Conservation (phyloP, 495 filamentous ascomycete species). For the Hyaloscypha finlandica region DNA sequence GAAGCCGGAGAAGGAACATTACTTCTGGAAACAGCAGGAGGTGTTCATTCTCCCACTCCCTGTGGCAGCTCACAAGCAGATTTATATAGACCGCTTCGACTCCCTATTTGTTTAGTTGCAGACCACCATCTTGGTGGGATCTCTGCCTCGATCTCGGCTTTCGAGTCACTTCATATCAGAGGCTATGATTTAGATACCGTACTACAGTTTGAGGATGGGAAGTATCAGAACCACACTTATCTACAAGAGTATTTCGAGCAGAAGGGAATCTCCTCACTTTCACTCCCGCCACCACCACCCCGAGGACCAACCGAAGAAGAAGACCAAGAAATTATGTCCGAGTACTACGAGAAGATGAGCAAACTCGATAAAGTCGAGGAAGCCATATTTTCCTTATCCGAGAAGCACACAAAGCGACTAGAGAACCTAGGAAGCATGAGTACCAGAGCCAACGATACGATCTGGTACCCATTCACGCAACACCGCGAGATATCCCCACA, state of each 20-base stretch:
- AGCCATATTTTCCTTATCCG: slow-evolving; percentile 37
- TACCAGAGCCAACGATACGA: slow-evolving; percentile 52
- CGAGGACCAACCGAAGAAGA: slow-evolving; percentile 31
- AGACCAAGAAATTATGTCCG: slow-evolving; percentile 55
- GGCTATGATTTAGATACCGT: slow-evolving; percentile 74
- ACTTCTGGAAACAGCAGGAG: slow-evolving; percentile 76
- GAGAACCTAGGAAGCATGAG: slow-evolving; percentile 59
- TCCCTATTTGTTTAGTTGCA: slow-evolving; percentile 71
- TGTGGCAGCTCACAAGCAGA: slow-evolving; percentile 76
- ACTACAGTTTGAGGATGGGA: slow-evolving; percentile 59
- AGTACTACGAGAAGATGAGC: slow-evolving; percentile 59
- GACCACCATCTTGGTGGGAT: slow-evolving; percentile 75
- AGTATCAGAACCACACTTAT: slow-evolving; percentile 67
- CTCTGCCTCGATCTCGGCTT: slow-evolving; percentile 71
- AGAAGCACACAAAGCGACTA: slow-evolving; percentile 53
- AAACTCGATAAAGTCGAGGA: slow-evolving; percentile 44
- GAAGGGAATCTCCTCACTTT: slow-evolving; percentile 54
- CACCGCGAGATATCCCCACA: slow-evolving; percentile 59
- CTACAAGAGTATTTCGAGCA: slow-evolving; percentile 61
- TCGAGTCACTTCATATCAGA: slow-evolving; percentile 68
- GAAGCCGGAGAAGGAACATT: slow-evolving; percentile 38
- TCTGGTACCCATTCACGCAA: slow-evolving; percentile 86
- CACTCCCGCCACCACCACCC: slow-evolving; percentile 55
- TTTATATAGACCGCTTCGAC: slow-evolving; percentile 66
- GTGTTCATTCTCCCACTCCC: slow-evolving; percentile 72